Evolutionary conservation across 106 monocot genomes (phyloP).

Genomic region (Narthecium ossifragum): DNA sequence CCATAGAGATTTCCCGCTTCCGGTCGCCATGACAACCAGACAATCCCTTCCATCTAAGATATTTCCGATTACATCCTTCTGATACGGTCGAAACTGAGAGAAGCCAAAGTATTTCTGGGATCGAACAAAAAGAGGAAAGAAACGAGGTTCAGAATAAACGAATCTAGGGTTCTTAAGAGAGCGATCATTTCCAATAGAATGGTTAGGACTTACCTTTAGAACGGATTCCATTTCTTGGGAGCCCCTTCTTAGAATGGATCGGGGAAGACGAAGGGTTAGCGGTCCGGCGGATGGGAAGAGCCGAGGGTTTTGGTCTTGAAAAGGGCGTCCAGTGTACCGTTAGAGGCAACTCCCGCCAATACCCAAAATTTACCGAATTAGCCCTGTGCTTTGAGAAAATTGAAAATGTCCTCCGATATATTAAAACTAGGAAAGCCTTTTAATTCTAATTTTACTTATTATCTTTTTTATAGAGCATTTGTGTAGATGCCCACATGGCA

Average conservation of each 20-base stretch:
- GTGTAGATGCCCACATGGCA: too few species aligned
- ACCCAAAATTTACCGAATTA: too few species aligned
- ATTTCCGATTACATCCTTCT: constrained; percentile 76
- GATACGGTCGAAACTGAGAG: constrained; percentile 62
- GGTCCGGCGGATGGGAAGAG: too few species aligned
- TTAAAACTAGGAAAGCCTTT: too few species aligned
- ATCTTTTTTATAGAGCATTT: too few species aligned
- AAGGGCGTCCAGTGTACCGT: neutral
- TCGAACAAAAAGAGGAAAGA: neutral
- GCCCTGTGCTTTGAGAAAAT: too few species aligned
- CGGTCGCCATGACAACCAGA: constrained; percentile 95
- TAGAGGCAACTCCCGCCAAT: neutral
- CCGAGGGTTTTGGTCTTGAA: neutral
- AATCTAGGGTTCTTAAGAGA: neutral
- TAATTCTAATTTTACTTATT: too few species aligned
- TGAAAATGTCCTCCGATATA: too few species aligned
- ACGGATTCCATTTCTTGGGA: constrained; percentile 16
- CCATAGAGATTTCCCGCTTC: constrained; percentile 97
- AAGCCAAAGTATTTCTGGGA: constrained; percentile 75
- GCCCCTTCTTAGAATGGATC: neutral
- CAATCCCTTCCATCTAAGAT: constrained; percentile 64
- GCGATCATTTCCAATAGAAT: neutral
- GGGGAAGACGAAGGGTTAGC: neutral
- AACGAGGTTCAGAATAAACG: neutral
- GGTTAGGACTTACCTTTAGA: constrained; percentile 35